Evolutionary conservation across 176 grass and related monocot genomes (phyloP), one percentile per base, ranked within the genome.

Genomic region (Rhynchospora tenuis): DNA sequence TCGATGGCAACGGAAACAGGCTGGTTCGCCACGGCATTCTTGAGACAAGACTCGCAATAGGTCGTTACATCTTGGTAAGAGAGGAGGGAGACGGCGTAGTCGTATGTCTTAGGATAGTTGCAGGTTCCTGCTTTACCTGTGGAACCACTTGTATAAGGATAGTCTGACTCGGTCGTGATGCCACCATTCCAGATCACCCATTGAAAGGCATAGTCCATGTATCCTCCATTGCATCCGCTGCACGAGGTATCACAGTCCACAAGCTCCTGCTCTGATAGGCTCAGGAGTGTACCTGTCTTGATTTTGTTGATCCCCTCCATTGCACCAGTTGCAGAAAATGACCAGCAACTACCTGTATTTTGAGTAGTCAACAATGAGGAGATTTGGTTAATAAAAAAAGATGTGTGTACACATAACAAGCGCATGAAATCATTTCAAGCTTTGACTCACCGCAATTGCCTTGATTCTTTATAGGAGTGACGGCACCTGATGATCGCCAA

Each of bases 221-320:
- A 38, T 38, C 33, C 33, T 38, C 92, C 92, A 81, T 94, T 91
- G 87, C 92, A 94, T 3, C 92, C 92, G 47, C 91, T 94, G 59
- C 91, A 94, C 29, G 84, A 91, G 47, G 89, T 94, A 83, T 94
- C 92, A 52, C 92, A 94, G 85, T 94, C 92, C 2, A 94, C 92
- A n/a, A 94, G 87, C 87, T 94, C 92, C 85, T 94, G 92, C 87
- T 94, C 92, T 12, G 92, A 94, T 31, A 94, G 51, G n/a, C 75
- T 74, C 52, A 70, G 29, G 56, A 82, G 83, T 9, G 26, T 38
- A 38, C 33, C 33, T 38, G 33, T 38, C 33, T 38, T 38, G 33
- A 38, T 38, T 38, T 38, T 38, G 33, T 38, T 38, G 3, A 38
- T 38, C 33, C 33, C 33, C 33, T 38, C 33, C 33, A 38, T 38